phyloP scores from a whole-genome alignment of 139 green algal genomes.

The Coccomyxa sp. region DNA sequence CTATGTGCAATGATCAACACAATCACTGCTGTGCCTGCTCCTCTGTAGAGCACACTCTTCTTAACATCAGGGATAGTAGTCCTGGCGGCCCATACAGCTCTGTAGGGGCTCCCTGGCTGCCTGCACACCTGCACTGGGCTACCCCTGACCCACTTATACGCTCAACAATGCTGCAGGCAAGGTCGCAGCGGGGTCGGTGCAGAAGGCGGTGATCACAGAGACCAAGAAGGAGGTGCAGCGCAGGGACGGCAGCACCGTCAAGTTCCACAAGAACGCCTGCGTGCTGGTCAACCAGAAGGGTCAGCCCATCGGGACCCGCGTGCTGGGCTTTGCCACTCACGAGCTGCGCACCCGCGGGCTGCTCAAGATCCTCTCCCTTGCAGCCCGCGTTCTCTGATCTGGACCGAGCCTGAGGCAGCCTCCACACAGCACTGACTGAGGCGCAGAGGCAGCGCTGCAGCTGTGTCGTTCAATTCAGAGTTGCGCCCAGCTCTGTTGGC shows the following conservation, averaged over 20 bases:
- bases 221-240: conserved; percentile 48
- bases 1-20: too few species aligned
- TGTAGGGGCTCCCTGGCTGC: too few species aligned
- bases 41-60: too few species aligned
- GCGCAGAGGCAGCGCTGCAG: too few species aligned
- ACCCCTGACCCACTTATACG: too few species aligned
- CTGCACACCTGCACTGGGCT: too few species aligned
- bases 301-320: conserved; percentile 48
- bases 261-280: conserved; percentile 55
- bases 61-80: too few species aligned
- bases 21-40: too few species aligned
- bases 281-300: conserved; percentile 54
- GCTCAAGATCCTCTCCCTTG: conserved; percentile 57
- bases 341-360: conserved; percentile 48
- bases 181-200: conserved; percentile 26
- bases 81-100: too few species aligned
- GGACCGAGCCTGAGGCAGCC: not conserved
- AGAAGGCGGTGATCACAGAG: conserved; percentile 58
- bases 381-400: conserved; percentile 46
- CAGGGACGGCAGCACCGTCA: conserved; percentile 36
- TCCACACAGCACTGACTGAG: not conserved
- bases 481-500: too few species aligned
- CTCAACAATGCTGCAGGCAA: conserved; percentile 27
- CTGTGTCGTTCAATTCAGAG: too few species aligned
- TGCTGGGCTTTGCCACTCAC: conserved; percentile 59